phyloP scores from a whole-genome alignment of 1,139 yeast genomes.

The Wickerhamiella infanticola region DNA sequence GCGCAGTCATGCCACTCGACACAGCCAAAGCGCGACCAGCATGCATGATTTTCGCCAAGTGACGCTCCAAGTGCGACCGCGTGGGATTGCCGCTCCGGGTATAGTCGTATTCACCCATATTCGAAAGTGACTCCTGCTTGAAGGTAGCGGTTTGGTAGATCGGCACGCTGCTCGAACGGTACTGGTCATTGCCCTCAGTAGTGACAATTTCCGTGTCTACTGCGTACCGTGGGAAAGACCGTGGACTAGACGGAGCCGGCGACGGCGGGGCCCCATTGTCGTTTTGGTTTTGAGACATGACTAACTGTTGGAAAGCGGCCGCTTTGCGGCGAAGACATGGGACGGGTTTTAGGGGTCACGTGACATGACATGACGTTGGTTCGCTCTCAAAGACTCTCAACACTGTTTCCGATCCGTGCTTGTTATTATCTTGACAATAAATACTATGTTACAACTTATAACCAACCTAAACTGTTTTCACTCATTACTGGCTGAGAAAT shows the following conservation, averaged over 20 bases:
- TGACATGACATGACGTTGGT: neutral
- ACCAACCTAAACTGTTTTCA: conserved; percentile 10
- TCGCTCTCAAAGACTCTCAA: too few species aligned
- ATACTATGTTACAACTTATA: conserved; percentile 2
- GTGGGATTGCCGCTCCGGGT: conserved; percentile 95
- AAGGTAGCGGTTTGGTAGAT: conserved; percentile 88
- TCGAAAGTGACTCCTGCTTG: conserved; percentile 58
- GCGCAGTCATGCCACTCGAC: conserved; percentile 83
- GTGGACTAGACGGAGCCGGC: conserved; percentile 26
- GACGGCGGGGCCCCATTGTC: conserved; percentile 21
- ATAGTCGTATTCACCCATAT: conserved; percentile 79
- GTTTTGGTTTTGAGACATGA: neutral
- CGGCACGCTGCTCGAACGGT: conserved; percentile 75
- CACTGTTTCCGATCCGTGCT: too few species aligned
- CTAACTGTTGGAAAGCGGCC: neutral
- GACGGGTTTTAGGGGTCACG: neutral
- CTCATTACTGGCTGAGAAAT: conserved; percentile 15
- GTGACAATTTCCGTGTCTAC: conserved; percentile 66
- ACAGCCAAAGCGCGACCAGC: conserved; percentile 67
- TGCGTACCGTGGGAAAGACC: conserved; percentile 19
- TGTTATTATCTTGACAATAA: neutral
- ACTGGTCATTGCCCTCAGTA: conserved; percentile 50
- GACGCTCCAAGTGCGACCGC: conserved; percentile 62
- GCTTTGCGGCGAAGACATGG: neutral
- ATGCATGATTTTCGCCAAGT: conserved; percentile 55